Evolutionary conservation across 2,329 filamentous ascomycete species (phyloP), one percentile per base, ranked within the genome.

Genomic region (Xylaria sp.): DNA sequence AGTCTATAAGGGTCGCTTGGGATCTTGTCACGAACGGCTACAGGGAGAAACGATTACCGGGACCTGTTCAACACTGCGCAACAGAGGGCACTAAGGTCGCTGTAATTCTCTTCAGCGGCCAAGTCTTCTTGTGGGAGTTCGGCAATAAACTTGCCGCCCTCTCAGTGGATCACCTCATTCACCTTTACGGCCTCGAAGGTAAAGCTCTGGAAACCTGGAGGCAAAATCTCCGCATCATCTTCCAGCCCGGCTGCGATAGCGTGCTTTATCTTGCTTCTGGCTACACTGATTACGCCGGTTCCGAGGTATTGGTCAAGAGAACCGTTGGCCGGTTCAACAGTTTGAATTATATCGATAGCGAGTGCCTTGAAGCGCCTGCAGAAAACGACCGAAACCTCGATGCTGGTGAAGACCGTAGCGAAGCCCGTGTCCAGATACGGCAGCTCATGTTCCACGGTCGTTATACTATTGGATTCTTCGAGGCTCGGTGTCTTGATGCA

Each of bases 111-210:
- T 55, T 46, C 26, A 43, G 38, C 8, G 60, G 61, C 19, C 45
- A 61, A 7, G 34, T 64, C 22, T 37, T 65, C 17, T 16, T 66
- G 6, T 66, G 65, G 65, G 58, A 56, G 8, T 63, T 60, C 7
- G 52, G 57, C 2, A 47, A 59, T 8, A 48, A 39, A 38, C 18
- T 60, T 9, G 37, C 43, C 1, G 48, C 49, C 4, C 37, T 66
- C 16, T 8, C 60, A 20, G 55, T 50, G 5, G 41, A 48, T 13
- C 45, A 53, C 29, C 37, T 59, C 13, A 54, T 38, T 4, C 17
- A 26, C 1, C 18, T 45, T 34, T 37, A 48, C 39, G 16, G 20
- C n/a, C 19, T 57, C 11, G 11, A 41, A 20, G 11, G 7, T 1
- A 5, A 40, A 1, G 2, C 39, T 11, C 20, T 26, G 7, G 18